phyloP scores from a whole-genome alignment of 805 yeast species.

The Tanozyma kutaoensis region DNA sequence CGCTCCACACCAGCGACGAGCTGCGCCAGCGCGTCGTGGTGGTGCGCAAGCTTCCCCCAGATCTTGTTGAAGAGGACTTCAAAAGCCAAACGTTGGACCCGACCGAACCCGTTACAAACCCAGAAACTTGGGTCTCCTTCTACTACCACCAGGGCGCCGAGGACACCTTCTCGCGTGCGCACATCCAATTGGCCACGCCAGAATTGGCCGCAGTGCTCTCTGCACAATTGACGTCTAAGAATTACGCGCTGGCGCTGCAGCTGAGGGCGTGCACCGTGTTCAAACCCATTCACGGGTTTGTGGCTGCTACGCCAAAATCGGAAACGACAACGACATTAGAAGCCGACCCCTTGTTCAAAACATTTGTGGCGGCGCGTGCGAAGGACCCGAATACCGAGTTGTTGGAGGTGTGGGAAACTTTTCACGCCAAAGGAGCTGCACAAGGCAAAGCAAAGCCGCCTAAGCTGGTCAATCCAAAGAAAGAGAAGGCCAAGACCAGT shows the following conservation, averaged over 20 bases:
- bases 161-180: constrained; percentile 9
- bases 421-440: not conserved
- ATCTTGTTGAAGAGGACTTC: constrained; percentile 6
- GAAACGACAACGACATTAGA: too few relatives aligned
- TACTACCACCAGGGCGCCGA: constrained; percentile 9
- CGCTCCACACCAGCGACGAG: too few relatives aligned
- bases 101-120: constrained; percentile 3
- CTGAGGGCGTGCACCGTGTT: constrained; percentile 4
- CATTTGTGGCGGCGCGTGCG: too few relatives aligned
- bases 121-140: not conserved
- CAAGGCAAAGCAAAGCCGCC: not conserved
- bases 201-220: constrained; percentile 3
- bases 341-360: too few relatives aligned
- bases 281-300: constrained; percentile 5
- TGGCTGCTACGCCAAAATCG: constrained; percentile 9
- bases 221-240: constrained; percentile 5
- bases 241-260: too few relatives aligned
- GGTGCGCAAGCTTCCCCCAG: constrained; percentile 12
- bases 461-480: not conserved
- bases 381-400: too few relatives aligned
- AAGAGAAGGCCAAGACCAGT: not conserved
- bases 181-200: constrained; percentile 5
- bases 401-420: too few relatives aligned
- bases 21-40: too few relatives aligned
- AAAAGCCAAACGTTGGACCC: constrained; percentile 6